Conservation (phyloP, 495 filamentous ascomycete species). For the Penicillium pancosmium region DNA sequence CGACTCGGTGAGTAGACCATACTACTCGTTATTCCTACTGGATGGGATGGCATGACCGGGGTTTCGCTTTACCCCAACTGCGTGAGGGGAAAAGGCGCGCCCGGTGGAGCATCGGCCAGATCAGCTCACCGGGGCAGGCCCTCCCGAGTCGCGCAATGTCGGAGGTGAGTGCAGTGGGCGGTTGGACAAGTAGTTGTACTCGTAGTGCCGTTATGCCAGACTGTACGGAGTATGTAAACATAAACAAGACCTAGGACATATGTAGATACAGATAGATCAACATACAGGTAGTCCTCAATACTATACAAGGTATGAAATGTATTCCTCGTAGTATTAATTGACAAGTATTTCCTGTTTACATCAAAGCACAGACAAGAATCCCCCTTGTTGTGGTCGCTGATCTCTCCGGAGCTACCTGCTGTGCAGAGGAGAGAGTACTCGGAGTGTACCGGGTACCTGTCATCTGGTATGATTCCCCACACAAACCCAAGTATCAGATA, state of each 20-base stretch:
- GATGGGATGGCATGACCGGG: background rate
- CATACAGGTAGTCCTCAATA: too few species aligned
- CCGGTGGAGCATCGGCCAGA: constrained; percentile 27
- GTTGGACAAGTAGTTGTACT: too few species aligned
- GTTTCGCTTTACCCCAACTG: constrained; percentile 36
- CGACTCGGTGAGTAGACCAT: background rate
- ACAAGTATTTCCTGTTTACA: too few species aligned
- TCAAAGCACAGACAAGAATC: too few species aligned
- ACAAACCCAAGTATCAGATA: constrained; percentile 27
- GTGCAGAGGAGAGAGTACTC: background rate
- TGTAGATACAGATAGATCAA: too few species aligned
- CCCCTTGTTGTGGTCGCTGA: too few species aligned
- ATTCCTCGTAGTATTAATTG: too few species aligned
- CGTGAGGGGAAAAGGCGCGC: constrained; percentile 36
- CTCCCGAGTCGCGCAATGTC: constrained; percentile 25
- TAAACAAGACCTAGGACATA: too few species aligned
- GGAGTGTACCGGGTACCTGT: constrained; percentile 24
- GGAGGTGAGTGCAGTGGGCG: background rate
- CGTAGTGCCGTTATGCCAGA: too few species aligned
- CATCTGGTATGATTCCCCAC: constrained; percentile 4
- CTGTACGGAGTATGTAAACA: too few species aligned
- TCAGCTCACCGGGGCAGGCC: constrained; percentile 39
- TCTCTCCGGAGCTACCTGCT: too few species aligned
- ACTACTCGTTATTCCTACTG: background rate
- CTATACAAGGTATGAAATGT: too few species aligned